phyloP scores from a whole-genome alignment of 257 asterid genomes.

The Solanum tacnaense region DNA sequence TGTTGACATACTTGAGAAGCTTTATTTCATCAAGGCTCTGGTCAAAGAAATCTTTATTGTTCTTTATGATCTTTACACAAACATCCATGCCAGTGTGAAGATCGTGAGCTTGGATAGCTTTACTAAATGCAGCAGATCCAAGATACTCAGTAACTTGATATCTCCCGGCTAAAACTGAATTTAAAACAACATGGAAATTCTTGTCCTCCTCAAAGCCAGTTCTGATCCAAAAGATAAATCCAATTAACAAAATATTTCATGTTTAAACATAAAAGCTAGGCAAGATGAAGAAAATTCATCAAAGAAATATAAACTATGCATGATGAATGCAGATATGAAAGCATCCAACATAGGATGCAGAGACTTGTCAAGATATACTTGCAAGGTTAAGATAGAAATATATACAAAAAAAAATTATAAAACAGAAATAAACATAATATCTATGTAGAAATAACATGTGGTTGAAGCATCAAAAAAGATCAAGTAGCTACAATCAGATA shows the following conservation, averaged over 20 bases:
- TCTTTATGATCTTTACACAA: conserved; percentile 92
- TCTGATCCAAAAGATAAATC: conserved; percentile 36
- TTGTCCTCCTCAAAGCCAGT: conserved; percentile 99
- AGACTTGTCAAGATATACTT: not conserved
- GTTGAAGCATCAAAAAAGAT: not conserved
- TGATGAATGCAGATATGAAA: not conserved
- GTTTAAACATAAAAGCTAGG: not conserved
- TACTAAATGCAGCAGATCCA: conserved; percentile 99
- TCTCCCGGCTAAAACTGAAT: conserved; percentile 91
- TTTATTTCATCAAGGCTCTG: conserved; percentile 99
- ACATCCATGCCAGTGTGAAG: conserved; percentile 99
- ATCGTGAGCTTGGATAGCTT: conserved; percentile 99
- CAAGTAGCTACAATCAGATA: not conserved
- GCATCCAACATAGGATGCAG: not conserved
- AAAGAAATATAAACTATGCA: not conserved
- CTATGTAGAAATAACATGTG: not conserved
- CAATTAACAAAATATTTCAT: conserved; percentile 5
- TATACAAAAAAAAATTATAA: not conserved
- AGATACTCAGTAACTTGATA: conserved; percentile 98
- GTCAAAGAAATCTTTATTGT: conserved; percentile 94
- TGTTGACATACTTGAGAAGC: conserved; percentile 95
- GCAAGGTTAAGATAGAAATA: not conserved
- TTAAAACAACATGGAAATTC: conserved; percentile 76
- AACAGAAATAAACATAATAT: not conserved
- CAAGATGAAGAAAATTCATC: not conserved